Conservation (phyloP, 2,329 filamentous ascomycete genomes). For the Epicoccum sorghinum region DNA sequence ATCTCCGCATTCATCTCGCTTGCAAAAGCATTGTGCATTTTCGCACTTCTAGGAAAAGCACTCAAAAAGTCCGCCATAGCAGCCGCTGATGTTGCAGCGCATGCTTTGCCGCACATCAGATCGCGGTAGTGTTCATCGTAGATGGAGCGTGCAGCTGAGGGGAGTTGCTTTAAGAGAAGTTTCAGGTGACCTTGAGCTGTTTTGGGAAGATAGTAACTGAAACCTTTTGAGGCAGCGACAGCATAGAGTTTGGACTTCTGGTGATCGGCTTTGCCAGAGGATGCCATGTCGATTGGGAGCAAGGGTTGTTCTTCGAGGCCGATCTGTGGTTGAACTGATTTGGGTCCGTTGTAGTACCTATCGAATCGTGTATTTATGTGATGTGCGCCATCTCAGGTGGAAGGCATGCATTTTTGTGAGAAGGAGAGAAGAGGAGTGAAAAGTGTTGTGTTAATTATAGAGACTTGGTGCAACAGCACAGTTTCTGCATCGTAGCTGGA, state of each 20-base stretch:
- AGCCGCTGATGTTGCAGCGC: not conserved
- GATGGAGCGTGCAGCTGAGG: slow-evolving; percentile 1
- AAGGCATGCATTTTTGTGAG: too few species aligned
- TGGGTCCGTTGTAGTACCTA: too few species aligned
- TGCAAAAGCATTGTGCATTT: not conserved
- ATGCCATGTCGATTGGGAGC: not conserved
- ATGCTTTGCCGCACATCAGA: slow-evolving; percentile 8
- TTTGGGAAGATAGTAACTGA: slow-evolving; percentile 11
- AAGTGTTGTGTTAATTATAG: too few species aligned
- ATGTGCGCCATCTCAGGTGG: too few species aligned
- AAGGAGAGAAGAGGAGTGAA: too few species aligned
- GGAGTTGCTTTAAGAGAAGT: not conserved
- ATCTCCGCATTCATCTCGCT: slow-evolving; percentile 9
- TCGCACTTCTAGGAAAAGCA: not conserved
- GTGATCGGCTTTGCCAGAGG: not conserved
- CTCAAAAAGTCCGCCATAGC: slow-evolving; percentile 3
- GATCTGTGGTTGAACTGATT: too few species aligned
- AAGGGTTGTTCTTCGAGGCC: too few species aligned
- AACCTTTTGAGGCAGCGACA: slow-evolving; percentile 10
- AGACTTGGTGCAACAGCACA: too few species aligned
- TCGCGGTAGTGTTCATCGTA: slow-evolving; percentile 11
- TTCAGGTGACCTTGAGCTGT: not conserved
- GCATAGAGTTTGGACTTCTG: slow-evolving; percentile 1
- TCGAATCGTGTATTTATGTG: too few species aligned
- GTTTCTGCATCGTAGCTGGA: too few species aligned